Base-by-base conservation (phyloP, 2,329 filamentous ascomycete genomes). In the Cladophialophora exuberans region DNA sequence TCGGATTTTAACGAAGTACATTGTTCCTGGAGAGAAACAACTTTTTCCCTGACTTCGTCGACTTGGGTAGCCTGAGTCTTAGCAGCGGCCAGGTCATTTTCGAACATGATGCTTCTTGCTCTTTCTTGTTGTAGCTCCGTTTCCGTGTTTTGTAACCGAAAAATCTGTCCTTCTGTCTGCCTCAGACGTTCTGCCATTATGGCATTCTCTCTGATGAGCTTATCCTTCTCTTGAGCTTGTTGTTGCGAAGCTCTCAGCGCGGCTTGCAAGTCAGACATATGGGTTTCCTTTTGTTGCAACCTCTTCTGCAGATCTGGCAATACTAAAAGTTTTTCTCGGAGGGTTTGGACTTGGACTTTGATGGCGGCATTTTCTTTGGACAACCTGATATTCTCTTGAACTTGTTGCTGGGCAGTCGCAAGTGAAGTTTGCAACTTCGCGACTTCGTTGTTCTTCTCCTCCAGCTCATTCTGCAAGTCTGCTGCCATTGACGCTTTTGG, bases 1-100 rank as follows among this genome's bases (percentile, higher is more conserved):
- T 46, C 46, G 2, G 9, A 26, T 35, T 18, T 51, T 10, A 51
- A 30, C 5, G 52, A 23, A 3, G 17, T n/a, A 23, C 45, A 5
- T 6, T 30, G 6, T 11, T 51, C 23, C 22, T 51, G 39, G 25
- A 56, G 46, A 17, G 41, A 46, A 3, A 20, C 11, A 5, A 23
- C 46, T 11, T 26, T 26, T 33, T 18, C 22, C 28, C 42, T 9
- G 7, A 51, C 10, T 13, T 46, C 31, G 13, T 30, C 17, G 26
- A 30, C 22, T 41, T 22, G n/a, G 6, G 46, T 25, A 4, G 25
- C 26, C 18, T 43, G 20, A 18, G 39, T 20, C 31, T 51, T 38
- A 33, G 46, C 52, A 35, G 28, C 22, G 28, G 39, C 28, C 35
- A 55, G 52, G n/a, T 26, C 25, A 7, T 23, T 38, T 28, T 45